Base-by-base conservation (phyloP, 441 rosid genomes). In the Geranium incanum region DNA sequence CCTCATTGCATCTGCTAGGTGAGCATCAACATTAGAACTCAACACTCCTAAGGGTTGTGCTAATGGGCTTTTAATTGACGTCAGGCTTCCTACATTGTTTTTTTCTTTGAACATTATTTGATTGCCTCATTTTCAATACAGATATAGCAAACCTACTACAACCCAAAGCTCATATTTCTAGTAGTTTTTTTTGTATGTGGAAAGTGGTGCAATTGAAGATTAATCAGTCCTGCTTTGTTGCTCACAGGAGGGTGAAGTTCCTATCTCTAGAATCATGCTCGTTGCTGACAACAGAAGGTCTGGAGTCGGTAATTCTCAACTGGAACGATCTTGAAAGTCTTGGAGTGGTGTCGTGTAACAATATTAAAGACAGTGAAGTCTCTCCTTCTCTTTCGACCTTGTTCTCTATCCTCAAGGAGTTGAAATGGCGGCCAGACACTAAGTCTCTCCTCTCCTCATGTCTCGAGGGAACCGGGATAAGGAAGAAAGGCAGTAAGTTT, bases 391-490 rank as follows among this genome's bases (percentile, higher is more conserved):
- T 89, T 9, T 82, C 92, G 0, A 84, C 85, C 23, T 74, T 86
- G 77, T 85, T 85, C 81, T 89, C 84, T 0, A 75, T 70, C 48
- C 87, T 89, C 71, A 85, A 82, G 83, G 90, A 86, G 79, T 77
- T 89, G 69, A 83, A 78, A 50, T 89, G 92, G 92, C 82, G 91
- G 76, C 90, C 95, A 6, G 92, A 89, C 65, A 76, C 89, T 68
- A 84, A 82, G 63, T 86, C 88, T 52, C 85, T 86, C 76, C 89
- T 86, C 64, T 73, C 80, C 6, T 79, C 86, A 5, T 78, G 78
- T 73, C 88, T 89, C 9, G 76, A 67, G 9, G 82, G 81, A 66
- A 68, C 81, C n/a, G 90, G 85, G 67, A 82, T 89, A 74, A 90
- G 95, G 69, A 86, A 75, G 68, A 86, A 82, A 80, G 95, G 92